Base-by-base conservation (phyloP, 1,139 yeast species). In the Saccharomyces hybrid region DNA sequence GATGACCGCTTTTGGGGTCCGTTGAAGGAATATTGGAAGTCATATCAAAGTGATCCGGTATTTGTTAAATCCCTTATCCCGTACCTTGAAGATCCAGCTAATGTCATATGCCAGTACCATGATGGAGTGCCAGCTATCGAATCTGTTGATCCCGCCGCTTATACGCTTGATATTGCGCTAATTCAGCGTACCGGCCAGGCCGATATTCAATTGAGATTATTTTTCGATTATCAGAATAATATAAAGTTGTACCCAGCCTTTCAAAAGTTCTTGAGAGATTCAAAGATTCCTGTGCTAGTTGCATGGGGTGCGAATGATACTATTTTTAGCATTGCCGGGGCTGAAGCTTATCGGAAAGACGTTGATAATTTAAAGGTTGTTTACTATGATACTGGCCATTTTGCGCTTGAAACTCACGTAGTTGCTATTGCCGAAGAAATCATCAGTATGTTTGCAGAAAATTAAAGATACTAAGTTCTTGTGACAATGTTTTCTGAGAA, bases 291-390 rank as follows among this genome's bases (percentile, higher is more conserved):
- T 2, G 63, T 75, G 16, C 64, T 77, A 47, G 70, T 70, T 3
- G 60, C 64, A 23, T 76, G 80, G 80, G 80, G 80, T n/a, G 67
- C 70, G 51, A 73, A 75, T 52, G 80, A 76, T 56, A 49, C 49
- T 19, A 70, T 74, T 49, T 75, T 76, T 57, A 61, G 62, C 3
- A 54, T 56, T 9, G 66, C 62, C n/a, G 78, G 78, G 6, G 76
- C 75, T 19, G 66, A 68, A 47, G 75, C 77, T 9, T 75, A 54
- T 59, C 68, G 63, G 56, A 65, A 65, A 56, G 78, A 76, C 57
- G 61, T 61, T 26, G 65, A 65, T 41, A 62, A 68, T 46, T 62
- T 69, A 13, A 65, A 62, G 50, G 54, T 73, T 7, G 64, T 65
- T 46, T 65, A 64, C 26, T 55, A 68, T 42, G 67, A 71, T 46